phyloP scores from a whole-genome alignment of 371 early-diverging fungal species.

The Sporodiniella umbellata region DNA sequence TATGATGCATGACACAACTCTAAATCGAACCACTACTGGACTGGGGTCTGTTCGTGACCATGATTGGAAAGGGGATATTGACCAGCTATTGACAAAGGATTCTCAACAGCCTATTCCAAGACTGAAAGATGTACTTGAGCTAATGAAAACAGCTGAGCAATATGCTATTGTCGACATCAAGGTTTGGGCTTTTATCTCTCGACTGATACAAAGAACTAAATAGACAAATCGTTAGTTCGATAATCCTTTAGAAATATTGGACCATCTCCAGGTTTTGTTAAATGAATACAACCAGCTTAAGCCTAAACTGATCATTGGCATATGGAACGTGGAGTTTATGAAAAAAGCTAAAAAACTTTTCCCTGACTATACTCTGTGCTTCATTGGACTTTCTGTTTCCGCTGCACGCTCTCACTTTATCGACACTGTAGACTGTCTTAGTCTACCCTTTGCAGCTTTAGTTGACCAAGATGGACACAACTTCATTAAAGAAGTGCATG shows the following conservation, averaged over 20 bases:
- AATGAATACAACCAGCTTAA: conserved; percentile 27
- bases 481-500: conserved; percentile 52
- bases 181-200: conserved; percentile 21
- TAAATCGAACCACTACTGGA: conserved; percentile 60
- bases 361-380: conserved; percentile 42
- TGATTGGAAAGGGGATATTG: conserved; percentile 59
- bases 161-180: conserved; percentile 67
- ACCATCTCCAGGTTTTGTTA: conserved; percentile 31
- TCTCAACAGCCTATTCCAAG: conserved; percentile 50
- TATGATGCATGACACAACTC: conserved; percentile 61
- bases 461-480: conserved; percentile 43
- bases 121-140: conserved; percentile 55
- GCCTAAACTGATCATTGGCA: conserved; percentile 54
- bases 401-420: conserved; percentile 54
- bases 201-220: not conserved
- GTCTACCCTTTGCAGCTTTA: conserved; percentile 51
- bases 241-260: conserved; percentile 46
- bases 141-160: conserved; percentile 37
- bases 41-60: conserved; percentile 44
- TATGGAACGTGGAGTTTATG: conserved; percentile 63
- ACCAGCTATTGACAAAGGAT: conserved; percentile 50
- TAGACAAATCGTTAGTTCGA: conserved; percentile 30
- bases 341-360: conserved; percentile 38
- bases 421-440: conserved; percentile 46
- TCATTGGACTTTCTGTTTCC: conserved; percentile 53